phyloP scores from a whole-genome alignment of 108 stramenopile genomes.

The Conticribra guillardii region DNA sequence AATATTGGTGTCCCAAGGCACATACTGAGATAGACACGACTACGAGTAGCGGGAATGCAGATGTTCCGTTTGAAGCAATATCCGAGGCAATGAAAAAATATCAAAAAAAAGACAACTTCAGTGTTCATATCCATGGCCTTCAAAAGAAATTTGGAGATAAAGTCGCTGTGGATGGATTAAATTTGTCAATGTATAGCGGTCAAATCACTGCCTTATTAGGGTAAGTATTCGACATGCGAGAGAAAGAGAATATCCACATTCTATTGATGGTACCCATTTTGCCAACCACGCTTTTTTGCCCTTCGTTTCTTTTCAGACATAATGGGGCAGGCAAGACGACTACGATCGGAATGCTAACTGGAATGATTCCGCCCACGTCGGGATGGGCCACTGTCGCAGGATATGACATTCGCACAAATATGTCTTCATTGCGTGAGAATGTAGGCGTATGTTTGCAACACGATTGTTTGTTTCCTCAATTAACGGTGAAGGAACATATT shows the following conservation, averaged over 20 bases:
- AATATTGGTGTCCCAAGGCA: slow-evolving; percentile 73
- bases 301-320: no score
- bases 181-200: slow-evolving; percentile 85
- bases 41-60: slow-evolving; percentile 16
- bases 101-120: slow-evolving; percentile 36
- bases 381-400: slow-evolving; percentile 87
- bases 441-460: slow-evolving; percentile 95
- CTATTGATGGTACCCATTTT: no score
- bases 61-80: slow-evolving; percentile 63
- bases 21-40: slow-evolving; percentile 1
- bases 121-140: slow-evolving; percentile 73
- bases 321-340: slow-evolving; percentile 63
- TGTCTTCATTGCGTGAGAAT: slow-evolving; percentile 67
- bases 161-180: slow-evolving; percentile 89
- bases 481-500: slow-evolving; percentile 92
- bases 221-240: background rate
- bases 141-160: slow-evolving; percentile 89
- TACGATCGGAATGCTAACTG: slow-evolving; percentile 93
- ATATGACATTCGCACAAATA: slow-evolving; percentile 71
- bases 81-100: slow-evolving; percentile 57
- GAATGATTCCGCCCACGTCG: slow-evolving; percentile 86
- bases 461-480: slow-evolving; percentile 86
- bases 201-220: slow-evolving; percentile 93
- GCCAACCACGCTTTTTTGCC: no score
- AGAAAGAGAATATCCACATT: background rate